Evolutionary conservation across 257 asterid genomes (phyloP).

Genomic region (Echium plantagineum): DNA sequence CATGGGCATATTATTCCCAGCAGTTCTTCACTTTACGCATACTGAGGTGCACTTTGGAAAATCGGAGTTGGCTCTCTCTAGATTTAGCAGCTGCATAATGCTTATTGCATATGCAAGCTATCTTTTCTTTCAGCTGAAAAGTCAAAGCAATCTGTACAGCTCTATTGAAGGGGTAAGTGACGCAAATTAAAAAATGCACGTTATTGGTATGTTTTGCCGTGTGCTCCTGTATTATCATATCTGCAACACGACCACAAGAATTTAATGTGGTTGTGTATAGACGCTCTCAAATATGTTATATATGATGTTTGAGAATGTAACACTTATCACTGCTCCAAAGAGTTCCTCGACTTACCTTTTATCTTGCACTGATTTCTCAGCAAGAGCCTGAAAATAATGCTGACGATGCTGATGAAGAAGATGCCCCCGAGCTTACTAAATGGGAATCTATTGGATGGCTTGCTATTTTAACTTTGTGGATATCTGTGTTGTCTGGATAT

Average conservation of each 20-base stretch:
- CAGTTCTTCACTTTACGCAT: constrained; percentile 86
- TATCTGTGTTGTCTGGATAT: constrained; percentile 85
- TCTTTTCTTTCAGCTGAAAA: constrained; percentile 87
- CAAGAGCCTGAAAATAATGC: constrained; percentile 43
- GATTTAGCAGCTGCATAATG: constrained; percentile 95
- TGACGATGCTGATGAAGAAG: constrained; percentile 52
- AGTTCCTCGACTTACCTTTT: not conserved
- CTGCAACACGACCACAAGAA: too few species aligned
- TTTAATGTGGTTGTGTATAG: too few species aligned
- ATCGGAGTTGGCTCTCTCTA: constrained; percentile 85
- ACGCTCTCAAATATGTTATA: not conserved
- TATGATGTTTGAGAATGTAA: not conserved
- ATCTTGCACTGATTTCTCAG: constrained; percentile 10
- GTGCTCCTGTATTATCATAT: not conserved
- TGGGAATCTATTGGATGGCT: constrained; percentile 97
- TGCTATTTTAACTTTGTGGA: constrained; percentile 74
- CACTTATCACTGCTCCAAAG: not conserved
- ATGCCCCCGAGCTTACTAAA: constrained; percentile 62
- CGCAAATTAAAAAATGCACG: constrained; percentile 2
- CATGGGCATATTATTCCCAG: constrained; percentile 89
- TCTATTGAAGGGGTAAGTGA: constrained; percentile 49
- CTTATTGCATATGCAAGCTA: constrained; percentile 87
- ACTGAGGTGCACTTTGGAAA: constrained; percentile 76
- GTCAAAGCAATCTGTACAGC: constrained; percentile 44
- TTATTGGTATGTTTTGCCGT: not conserved